phyloP scores from a whole-genome alignment of 73 alveolate genomes.

The Uronychia binucleata region DNA sequence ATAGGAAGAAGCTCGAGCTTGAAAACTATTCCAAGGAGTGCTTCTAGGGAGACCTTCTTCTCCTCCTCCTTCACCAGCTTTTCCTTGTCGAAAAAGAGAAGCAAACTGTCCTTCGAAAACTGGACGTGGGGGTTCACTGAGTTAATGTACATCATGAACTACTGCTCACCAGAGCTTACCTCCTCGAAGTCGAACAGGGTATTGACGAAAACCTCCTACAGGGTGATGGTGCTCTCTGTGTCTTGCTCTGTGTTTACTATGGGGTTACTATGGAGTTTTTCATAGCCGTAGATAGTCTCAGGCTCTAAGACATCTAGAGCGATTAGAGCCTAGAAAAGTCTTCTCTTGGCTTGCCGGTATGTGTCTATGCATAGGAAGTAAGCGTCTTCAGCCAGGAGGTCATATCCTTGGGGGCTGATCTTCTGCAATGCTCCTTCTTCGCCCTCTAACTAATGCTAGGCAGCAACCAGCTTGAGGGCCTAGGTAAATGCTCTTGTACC shows the following conservation, averaged over 20 bases:
- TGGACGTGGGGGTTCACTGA: conserved; percentile 10
- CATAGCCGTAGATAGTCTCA: neutral
- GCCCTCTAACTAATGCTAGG: neutral
- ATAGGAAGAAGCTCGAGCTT: conserved; percentile 39
- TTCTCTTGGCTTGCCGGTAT: neutral
- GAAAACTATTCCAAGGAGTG: conserved; percentile 11
- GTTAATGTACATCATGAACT: neutral
- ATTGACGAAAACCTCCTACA: neutral
- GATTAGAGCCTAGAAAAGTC: neutral
- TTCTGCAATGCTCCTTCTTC: neutral
- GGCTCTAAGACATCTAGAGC: neutral
- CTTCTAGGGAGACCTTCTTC: conserved; percentile 31
- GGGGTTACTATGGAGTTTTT: no score
- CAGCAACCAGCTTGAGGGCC: neutral
- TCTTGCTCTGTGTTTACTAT: no score
- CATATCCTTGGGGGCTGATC: neutral
- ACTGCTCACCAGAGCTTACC: neutral
- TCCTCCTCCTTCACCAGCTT: conserved; percentile 25
- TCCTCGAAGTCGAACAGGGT: neutral
- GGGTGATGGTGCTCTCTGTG: neutral
- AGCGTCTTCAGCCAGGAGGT: neutral
- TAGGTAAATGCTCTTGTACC: neutral
- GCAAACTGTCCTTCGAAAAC: conserved; percentile 30
- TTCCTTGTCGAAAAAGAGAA: conserved; percentile 33
- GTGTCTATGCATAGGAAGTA: neutral